Evolutionary conservation across 495 filamentous ascomycete genomes (phyloP), one percentile per base, ranked within the genome.

Genomic region (Aspergillus avenaceus): DNA sequence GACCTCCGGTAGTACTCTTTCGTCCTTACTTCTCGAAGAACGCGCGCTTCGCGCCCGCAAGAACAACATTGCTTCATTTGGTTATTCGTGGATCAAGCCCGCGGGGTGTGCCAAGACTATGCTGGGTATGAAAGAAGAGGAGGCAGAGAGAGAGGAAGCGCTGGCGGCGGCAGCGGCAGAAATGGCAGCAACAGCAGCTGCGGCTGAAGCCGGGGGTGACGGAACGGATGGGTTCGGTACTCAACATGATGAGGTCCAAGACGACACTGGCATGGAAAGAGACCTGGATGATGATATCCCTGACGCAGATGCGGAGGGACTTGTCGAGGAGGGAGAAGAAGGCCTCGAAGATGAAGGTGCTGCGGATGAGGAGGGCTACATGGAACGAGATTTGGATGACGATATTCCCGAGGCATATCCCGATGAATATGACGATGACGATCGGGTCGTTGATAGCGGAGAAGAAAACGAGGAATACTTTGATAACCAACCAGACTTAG

Each of bases 71-170:
- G 77, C 81, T 16, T 84, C 82, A 50, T 89, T 89, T 57, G 89
- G 89, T 44, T 79, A 74, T 55, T 80, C 79, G 23, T 95, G 89
- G 89, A 83, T 95, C 54, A 82, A 80, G 44, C 89, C 89, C 8
- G 85, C 85, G 0, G 88, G 88, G 8, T 76, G 90, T 31, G 50
- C 75, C 18, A 92, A 91, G 71, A 90, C 88, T 8, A 76, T 90
- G 55, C 79, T 87, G 52, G 85, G 86, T 47, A 74, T 88, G 64
- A 82, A 80, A 49, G 89, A 91, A 60, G 89, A 92, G 74, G 76
- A 83, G 22, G 81, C 85, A 16, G 89, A 95, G 72, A 76, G 83
- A 31, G 84, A 87, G 57, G 89, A 95, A 63, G 83, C 87, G n/a
- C 76, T 85, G 41, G 83, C 84, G 45, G 84, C 82, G 0, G 63